Evolutionary conservation across 2,329 filamentous ascomycete species (phyloP).

Genomic region (Stagonosporopsis tanaceti): DNA sequence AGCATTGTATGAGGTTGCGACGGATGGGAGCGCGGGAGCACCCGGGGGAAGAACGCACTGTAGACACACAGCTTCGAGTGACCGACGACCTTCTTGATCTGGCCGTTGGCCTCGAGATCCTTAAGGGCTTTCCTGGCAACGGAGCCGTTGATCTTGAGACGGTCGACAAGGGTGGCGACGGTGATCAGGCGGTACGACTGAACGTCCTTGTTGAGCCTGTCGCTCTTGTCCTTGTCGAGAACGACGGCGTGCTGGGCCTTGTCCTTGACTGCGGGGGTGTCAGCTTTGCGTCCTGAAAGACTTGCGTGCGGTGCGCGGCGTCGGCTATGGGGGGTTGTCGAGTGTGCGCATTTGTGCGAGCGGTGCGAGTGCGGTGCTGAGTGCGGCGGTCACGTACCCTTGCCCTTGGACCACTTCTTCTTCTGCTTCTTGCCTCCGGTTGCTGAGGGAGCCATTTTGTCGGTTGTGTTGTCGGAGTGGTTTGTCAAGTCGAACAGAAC

Average conservation of each 20-base stretch:
- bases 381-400: conserved; percentile 56
- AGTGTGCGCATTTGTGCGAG: conserved; percentile 1
- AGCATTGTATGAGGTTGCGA: conserved; percentile 15
- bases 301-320: conserved; percentile 8
- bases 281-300: conserved; percentile 22
- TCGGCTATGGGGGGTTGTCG: conserved; percentile 4
- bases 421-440: conserved; percentile 80
- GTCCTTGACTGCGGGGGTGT: conserved; percentile 85
- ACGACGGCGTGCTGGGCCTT: conserved; percentile 99
- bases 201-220: conserved; percentile 99
- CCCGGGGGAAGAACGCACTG: conserved; percentile 66
- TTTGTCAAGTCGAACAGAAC: conserved; percentile 11
- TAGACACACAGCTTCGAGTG: conserved; percentile 99
- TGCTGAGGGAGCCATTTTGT: conserved; percentile 57
- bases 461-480: conserved; percentile 16
- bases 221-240: conserved; percentile 95
- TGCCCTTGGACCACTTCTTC: conserved; percentile 79
- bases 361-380: conserved; percentile 24
- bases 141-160: conserved; percentile 99
- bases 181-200: conserved; percentile 99
- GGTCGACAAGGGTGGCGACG: conserved; percentile 97
- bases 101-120: conserved; percentile 96
- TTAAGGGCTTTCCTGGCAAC: conserved; percentile 87
- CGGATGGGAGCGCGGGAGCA: no score
- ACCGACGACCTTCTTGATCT: conserved; percentile 96